Evolutionary conservation across 495 filamentous ascomycete species (phyloP), one percentile per base, ranked within the genome.

Genomic region (Copromyces sp.): DNA sequence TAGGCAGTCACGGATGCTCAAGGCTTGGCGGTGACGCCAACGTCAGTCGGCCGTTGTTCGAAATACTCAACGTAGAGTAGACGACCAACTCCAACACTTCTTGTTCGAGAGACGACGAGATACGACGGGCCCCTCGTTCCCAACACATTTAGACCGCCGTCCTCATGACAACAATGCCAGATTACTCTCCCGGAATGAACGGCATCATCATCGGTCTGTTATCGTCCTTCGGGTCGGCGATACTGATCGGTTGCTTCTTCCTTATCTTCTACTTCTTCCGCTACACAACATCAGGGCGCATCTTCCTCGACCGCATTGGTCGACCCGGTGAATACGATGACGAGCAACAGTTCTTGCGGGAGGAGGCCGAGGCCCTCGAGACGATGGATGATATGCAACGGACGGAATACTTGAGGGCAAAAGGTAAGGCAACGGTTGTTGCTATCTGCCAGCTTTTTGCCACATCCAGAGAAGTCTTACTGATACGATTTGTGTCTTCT

Each of bases 321-420:
- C 87, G 96, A 71, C 95, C 95, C 2, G 95, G 95, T 73, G 95
- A 98, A 82, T 99, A 92, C 84, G 95, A 99, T 82, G 95, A 99
- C 84, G 95, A 98, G 81, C 94, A 98, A 81, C 91, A 92, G 38
- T 96, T 94, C 81, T 86, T 88, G 73, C 89, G 92, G 74, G 95
- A 98, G 82, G 95, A 99, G 88, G 94, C 93, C 38, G 94, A 96
- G 81, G 95, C 96, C 71, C 81, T 99, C 79, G 96, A 97, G 83
- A 86, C 86, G 71, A 98, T 98, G 96, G 95, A 98, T 83, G 95
- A 99, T 75, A 83, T 98, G 76, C 89, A 93, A 78, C 87, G 92
- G 81, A 89, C 89, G 40, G 96, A 98, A 80, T 99, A 98, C 82
- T 79, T 96, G 47, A 87, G 96, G 82, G 95, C 95, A 17, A 99